A percentile compares a stretch with the other conserved stretches of the same genome.
phyloP scores from a whole-genome alignment of 2,329 filamentous ascomycete genomes.

The Drechslerella dactyloides region DNA sequence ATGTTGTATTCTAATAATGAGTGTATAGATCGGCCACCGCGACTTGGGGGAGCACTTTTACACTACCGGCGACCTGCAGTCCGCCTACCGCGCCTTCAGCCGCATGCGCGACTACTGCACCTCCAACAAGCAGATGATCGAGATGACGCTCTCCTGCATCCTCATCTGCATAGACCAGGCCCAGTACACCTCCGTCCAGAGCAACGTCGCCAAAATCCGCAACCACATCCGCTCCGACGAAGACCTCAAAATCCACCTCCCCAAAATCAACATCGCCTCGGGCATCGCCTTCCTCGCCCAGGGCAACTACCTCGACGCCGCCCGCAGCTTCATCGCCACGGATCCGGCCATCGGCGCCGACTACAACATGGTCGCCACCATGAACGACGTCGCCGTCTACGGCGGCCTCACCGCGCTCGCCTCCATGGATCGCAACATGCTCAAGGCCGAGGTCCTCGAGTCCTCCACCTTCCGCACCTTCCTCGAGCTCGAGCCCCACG shows the following conservation, averaged over 20 bases:
- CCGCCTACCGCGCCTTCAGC: slow-evolving; percentile 77
- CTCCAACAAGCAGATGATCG: slow-evolving; percentile 79
- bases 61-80: slow-evolving; percentile 73
- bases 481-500: slow-evolving; percentile 89
- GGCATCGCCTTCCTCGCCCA: slow-evolving; percentile 68
- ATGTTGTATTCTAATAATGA: neutral
- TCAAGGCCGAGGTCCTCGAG: slow-evolving; percentile 78
- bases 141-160: slow-evolving; percentile 80
- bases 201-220: slow-evolving; percentile 71
- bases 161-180: slow-evolving; percentile 75
- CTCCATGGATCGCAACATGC: slow-evolving; percentile 78
- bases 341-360: slow-evolving; percentile 63
- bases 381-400: slow-evolving; percentile 90
- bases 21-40: slow-evolving; percentile 83
- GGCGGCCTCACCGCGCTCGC: slow-evolving; percentile 88
- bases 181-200: slow-evolving; percentile 75
- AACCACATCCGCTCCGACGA: slow-evolving; percentile 61
- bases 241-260: slow-evolving; percentile 61
- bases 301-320: slow-evolving; percentile 70
- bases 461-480: slow-evolving; percentile 82
- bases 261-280: slow-evolving; percentile 65
- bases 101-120: slow-evolving; percentile 92
- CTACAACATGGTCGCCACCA: slow-evolving; percentile 75
- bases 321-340: slow-evolving; percentile 73
- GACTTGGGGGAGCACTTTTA: slow-evolving; percentile 87